Base-by-base conservation (phyloP, 495 filamentous ascomycete species). In the Thermochaetoides thermophila region DNA sequence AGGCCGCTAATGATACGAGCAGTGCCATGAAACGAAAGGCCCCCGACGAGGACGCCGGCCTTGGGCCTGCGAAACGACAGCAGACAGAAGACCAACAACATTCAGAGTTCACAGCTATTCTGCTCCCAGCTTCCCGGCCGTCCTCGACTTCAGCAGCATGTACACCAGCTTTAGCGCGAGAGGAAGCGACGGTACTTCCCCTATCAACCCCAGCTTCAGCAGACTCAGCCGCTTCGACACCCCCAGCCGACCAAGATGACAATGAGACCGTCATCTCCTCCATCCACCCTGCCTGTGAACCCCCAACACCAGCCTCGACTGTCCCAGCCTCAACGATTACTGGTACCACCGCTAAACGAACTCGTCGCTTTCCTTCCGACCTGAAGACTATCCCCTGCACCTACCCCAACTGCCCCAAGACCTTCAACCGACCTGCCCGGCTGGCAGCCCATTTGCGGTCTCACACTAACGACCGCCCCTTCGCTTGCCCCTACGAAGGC, bases 381-480 rank as follows among this genome's bases (percentile, higher is more conserved):
- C 61, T 72, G 31, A 89, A 87, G 57, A 82, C 69, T 14, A 73
- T 78, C 44, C 55, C 51, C 25, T 94, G 85, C 55, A 66, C 71
- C 3, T 71, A 69, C 42, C 64, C 73, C 12, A 71, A 66, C 23
- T 94, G 85, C 49, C 49, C 55, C 16, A 86, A 84, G 55, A 71
- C 75, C n/a, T 94, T 85, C 69, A 87, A 89, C 52, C 74, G 85
- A 1, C 84, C 81, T 2, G 74, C 71, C n/a, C 71, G 80, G 21
- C 68, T 94, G 2, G 63, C 73, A n/a, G 69, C 79, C 27, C 85
- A 94, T 46, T 46, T 84, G 3, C 63, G 80, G 27, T 79, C 77
- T 3, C 85, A 94, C 50, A 83, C 72, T 26, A 79, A 81, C 41
- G 81, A 85, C 43, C 69, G 84, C 7, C 64, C 79, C 5, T 83